Base-by-base conservation (phyloP, 140 eudicot genomes). In the Cichorium intybus region DNA sequence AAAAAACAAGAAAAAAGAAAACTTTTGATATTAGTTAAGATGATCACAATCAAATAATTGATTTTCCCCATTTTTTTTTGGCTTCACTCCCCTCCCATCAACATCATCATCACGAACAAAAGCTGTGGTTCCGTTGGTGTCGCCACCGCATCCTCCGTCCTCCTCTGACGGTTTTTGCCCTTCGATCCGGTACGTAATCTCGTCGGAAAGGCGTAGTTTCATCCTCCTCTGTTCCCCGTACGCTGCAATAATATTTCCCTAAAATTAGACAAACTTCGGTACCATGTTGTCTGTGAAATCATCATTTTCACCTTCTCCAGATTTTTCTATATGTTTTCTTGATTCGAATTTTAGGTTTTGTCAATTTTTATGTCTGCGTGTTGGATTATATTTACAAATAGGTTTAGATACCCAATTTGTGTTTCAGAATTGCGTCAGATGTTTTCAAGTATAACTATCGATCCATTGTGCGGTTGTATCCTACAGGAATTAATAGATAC, bases 71-170 rank as follows among this genome's bases (percentile, higher is more conserved):
- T 10, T 37, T 55, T 24, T 10, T 20, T 59, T 73, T 12, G 62
- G 47, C 68, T 56, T 66, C 68, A 73, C 73, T 73, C 55, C 49
- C 46, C 55, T 60, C 62, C 48, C 56, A 31, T 45, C 53, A 56
- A 10, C 79, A 64, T 64, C 73, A 73, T 64, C 68, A 47, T 27
- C 74, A 24, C 28, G 66, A 54, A 60, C 68, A 73, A 64, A 64
- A 56, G 56, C 79, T 49, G 69, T 66, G 63, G 79, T 34, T 70
- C 68, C 46, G 45, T 63, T 53, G 68, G 51, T 22, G 61, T 48
- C 49, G 45, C 65, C 61, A 48, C 60, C 68, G 59, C 60, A 31
- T 48, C 68, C 78, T 55, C 67, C 59, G 58, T 33, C 71, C 17
- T 62, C 35, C 56, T 26, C 49, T 15, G 64, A 55, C 66, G 60